A percentile compares a stretch with the other conserved stretches of the same genome.
Conservation (phyloP, 2,329 filamentous ascomycete genomes). For the Colletotrichum sp. region DNA sequence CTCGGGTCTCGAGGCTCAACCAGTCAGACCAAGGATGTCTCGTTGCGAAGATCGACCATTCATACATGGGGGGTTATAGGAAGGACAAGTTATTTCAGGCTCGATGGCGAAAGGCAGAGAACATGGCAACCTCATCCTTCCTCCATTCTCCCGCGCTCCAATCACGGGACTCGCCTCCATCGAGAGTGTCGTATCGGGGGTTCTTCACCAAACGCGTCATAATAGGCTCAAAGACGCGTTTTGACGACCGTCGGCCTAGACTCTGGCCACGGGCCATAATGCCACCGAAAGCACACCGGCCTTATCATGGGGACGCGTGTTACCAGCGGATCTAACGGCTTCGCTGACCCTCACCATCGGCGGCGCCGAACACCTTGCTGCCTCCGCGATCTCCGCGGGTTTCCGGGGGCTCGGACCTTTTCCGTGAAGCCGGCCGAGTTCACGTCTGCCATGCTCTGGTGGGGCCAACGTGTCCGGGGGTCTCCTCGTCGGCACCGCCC, state of each 20-base stretch:
- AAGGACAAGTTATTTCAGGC: no score
- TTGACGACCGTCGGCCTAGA: background rate
- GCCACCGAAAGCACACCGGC: background rate
- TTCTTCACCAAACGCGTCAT: background rate
- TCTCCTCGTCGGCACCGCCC: background rate
- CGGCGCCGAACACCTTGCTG: background rate
- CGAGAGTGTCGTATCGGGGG: no score
- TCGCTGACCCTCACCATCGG: background rate
- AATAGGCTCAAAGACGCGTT: background rate
- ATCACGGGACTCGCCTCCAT: no score
- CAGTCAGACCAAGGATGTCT: no score
- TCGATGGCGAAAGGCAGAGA: no score
- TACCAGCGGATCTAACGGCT: background rate
- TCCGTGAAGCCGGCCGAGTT: no score
- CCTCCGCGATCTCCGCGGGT: background rate
- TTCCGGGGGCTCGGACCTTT: background rate
- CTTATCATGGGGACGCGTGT: background rate
- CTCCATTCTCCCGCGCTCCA: no score
- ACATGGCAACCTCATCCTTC: no score
- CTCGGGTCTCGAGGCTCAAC: no score
- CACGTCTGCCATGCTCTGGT: no score
- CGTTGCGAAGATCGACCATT: no score
- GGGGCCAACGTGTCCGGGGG: background rate
- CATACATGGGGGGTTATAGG: no score
- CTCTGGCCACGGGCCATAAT: background rate